These are phyloP conservation scores for Phoma sp. DNA, from an alignment of 2,329 filamentous ascomycete species.

Conservation along the genomic window DNA sequence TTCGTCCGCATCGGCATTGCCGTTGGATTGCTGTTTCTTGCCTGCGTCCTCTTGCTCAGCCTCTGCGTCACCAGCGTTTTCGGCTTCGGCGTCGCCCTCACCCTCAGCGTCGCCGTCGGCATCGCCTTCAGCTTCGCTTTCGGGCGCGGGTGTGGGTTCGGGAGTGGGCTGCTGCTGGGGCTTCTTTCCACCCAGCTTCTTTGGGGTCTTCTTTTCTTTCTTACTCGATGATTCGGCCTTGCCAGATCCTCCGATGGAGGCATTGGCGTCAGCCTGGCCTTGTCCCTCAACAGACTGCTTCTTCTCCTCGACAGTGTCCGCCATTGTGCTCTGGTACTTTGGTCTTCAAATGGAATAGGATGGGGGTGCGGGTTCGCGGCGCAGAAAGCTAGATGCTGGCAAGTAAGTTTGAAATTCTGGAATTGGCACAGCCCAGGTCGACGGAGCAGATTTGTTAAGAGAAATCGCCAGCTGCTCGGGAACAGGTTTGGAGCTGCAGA, in stretches of 20 bases:
- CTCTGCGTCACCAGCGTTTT: conserved; percentile 34
- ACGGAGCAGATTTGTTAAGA: conserved; percentile 41
- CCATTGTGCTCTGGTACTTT: conserved; percentile 41
- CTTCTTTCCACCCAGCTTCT: conserved; percentile 57
- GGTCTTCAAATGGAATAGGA: conserved; percentile 5
- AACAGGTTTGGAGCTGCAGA: conserved; percentile 46
- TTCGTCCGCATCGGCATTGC: conserved; percentile 50
- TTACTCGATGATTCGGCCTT: conserved; percentile 50
- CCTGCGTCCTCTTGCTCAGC: conserved; percentile 51
- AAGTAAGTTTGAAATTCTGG: conserved; percentile 23
- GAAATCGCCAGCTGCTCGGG: conserved; percentile 33
- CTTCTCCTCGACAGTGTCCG: conserved; percentile 47
- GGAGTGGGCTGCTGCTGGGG: conserved; percentile 54
- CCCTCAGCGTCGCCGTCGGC: conserved; percentile 37
- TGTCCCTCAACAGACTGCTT: conserved; percentile 46
- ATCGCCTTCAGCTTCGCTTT: conserved; percentile 52
- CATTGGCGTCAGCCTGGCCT: conserved; percentile 46
- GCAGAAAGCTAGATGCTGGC: conserved; percentile 17
- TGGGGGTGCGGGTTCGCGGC: not conserved
- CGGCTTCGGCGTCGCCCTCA: conserved; percentile 8
- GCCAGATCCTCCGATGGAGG: conserved; percentile 45
- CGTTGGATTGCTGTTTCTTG: conserved; percentile 43
- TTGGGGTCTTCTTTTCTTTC: conserved; percentile 57
- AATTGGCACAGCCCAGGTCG: conserved; percentile 22
- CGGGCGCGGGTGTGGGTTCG: conserved; percentile 54